Evolutionary conservation across 441 rosid species (phyloP).

Genomic region (Syzygium syzygioides): DNA sequence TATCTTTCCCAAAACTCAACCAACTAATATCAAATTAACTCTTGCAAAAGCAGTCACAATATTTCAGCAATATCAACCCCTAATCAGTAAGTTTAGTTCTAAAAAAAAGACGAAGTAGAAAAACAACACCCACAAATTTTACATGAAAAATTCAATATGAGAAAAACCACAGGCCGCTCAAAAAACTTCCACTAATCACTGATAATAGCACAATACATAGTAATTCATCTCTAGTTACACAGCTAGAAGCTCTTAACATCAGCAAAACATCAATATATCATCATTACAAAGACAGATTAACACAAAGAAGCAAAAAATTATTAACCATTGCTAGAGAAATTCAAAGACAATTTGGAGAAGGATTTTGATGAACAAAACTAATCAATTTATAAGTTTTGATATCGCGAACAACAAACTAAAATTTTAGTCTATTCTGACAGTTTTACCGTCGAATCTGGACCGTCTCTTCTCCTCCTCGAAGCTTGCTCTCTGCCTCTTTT

Average conservation of each 20-base stretch:
- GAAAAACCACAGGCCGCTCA: fast-evolving
- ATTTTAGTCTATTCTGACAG: neutral
- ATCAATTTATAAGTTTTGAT: neutral
- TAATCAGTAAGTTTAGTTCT: neutral
- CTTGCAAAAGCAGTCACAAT: neutral
- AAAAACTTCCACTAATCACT: neutral
- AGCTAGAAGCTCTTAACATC: neutral
- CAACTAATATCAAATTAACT: neutral
- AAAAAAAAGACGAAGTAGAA: neutral
- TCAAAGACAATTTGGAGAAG: neutral
- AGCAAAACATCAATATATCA: neutral
- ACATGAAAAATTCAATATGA: fast-evolving
- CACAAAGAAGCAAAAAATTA: neutral
- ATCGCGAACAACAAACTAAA: neutral
- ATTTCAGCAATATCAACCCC: neutral
- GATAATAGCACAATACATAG: neutral
- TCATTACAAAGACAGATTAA: neutral
- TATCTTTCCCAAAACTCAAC: neutral
- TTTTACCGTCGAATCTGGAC: neutral
- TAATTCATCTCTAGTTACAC: neutral
- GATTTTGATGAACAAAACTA: neutral
- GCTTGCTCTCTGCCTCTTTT: neutral
- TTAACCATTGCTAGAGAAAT: neutral
- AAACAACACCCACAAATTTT: neutral
- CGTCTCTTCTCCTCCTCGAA: neutral